Conservation (phyloP, 371 early-diverging fungal species). For the Mortierella sp. region DNA sequence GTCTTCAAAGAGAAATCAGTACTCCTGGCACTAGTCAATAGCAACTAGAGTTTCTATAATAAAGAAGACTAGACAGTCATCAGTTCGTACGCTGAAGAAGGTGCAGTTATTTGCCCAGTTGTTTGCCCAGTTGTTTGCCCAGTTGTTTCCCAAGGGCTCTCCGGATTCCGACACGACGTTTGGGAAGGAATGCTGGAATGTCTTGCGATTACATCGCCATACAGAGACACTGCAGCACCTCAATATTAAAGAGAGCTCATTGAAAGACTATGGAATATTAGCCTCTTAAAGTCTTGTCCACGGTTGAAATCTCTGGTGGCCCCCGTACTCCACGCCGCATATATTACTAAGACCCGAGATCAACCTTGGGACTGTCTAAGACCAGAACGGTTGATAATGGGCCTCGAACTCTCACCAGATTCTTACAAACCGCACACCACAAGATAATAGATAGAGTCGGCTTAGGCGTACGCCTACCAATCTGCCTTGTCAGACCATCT, state of each 20-base stretch:
- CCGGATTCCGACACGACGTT: neutral
- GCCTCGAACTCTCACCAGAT: neutral
- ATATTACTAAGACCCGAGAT: neutral
- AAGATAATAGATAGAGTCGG: no score
- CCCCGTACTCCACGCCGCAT: neutral
- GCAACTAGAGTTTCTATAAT: no score
- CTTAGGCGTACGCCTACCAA: no score
- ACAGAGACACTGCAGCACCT: neutral
- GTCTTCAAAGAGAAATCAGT: no score
- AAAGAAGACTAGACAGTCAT: no score
- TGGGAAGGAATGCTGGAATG: neutral
- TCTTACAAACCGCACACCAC: neutral
- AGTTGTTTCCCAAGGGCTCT: no score
- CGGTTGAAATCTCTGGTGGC: neutral
- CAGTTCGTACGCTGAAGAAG: no score
- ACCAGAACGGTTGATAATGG: neutral
- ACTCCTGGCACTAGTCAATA: no score
- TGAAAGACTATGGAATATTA: neutral
- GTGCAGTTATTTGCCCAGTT: no score
- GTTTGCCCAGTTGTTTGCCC: no score
- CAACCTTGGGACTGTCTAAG: neutral
- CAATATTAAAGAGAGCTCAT: neutral
- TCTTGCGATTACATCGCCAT: neutral
- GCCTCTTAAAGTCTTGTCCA: neutral
- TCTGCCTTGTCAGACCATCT: no score